These are phyloP conservation scores for Kwoniella mangroviensis DNA, from an alignment of 768 basidiomycete species.

Conservation along the genomic window DNA sequence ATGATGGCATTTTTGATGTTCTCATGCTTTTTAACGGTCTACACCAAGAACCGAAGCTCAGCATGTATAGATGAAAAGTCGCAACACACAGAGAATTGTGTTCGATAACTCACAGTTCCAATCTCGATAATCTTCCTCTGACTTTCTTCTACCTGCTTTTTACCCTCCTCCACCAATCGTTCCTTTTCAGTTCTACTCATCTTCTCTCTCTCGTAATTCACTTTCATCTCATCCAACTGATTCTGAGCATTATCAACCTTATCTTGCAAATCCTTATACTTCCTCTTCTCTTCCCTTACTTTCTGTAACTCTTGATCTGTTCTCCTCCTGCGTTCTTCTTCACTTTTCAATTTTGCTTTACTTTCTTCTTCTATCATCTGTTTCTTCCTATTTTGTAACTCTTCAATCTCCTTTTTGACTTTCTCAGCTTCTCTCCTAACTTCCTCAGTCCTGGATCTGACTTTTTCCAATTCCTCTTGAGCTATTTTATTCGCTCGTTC, in stretches of 20 bases:
- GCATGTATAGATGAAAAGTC: neutral
- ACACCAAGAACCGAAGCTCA: neutral
- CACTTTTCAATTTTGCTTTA: neutral
- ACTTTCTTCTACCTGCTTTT: slow-evolving; percentile 13
- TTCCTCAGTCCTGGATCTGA: neutral
- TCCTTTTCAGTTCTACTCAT: slow-evolving; percentile 16
- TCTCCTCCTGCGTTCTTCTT: slow-evolving; percentile 20
- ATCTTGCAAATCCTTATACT: slow-evolving; percentile 13
- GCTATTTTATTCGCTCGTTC: neutral
- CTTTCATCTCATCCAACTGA: slow-evolving; percentile 2
- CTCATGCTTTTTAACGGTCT: slow-evolving; percentile 33
- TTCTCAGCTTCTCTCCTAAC: neutral
- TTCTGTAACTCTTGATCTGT: slow-evolving; percentile 13
- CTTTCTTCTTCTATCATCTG: neutral
- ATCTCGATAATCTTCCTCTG: neutral
- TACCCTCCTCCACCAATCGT: slow-evolving; percentile 11
- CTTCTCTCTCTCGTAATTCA: slow-evolving; percentile 16
- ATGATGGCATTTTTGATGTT: slow-evolving; percentile 24
- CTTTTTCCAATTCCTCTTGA: slow-evolving; percentile 8
- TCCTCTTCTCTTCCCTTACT: slow-evolving; percentile 12
- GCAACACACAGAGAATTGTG: neutral
- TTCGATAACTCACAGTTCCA: neutral
- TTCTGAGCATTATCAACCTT: neutral
- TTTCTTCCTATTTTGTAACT: neutral
- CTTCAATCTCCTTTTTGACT: neutral